Percentiles rank a stretch among this genome's conserved stretches.
phyloP scores from a whole-genome alignment of 768 basidiomycete genomes.

The Rhizopogon vinicolor region DNA sequence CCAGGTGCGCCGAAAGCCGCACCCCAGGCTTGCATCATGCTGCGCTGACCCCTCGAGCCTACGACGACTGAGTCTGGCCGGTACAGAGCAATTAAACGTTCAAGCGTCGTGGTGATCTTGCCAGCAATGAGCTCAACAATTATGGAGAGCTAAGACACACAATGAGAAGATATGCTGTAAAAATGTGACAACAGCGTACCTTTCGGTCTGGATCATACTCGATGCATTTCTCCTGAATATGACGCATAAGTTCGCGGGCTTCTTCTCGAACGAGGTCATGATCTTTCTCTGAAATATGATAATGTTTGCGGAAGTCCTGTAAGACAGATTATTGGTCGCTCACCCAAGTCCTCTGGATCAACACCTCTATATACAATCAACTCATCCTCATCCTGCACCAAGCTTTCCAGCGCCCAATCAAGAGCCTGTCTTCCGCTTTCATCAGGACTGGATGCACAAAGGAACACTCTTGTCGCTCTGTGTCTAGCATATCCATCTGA shows the following conservation, averaged over 20 bases:
- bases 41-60: conserved; percentile 74
- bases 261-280: conserved; percentile 78
- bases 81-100: conserved; percentile 89
- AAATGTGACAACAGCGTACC: conserved; percentile 32
- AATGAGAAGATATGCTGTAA: neutral
- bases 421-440: conserved; percentile 86
- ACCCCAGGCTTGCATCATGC: conserved; percentile 49
- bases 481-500: conserved; percentile 74
- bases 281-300: conserved; percentile 53
- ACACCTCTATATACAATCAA: conserved; percentile 88
- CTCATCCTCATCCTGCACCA: conserved; percentile 89
- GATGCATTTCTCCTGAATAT: conserved; percentile 75
- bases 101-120: conserved; percentile 82
- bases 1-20: conserved; percentile 46
- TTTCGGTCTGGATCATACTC: conserved; percentile 77
- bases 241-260: conserved; percentile 75
- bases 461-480: conserved; percentile 78
- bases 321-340: conserved; percentile 12
- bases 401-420: conserved; percentile 85
- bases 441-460: conserved; percentile 85
- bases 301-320: neutral
- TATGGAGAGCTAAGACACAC: conserved; percentile 60
- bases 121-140: conserved; percentile 95
- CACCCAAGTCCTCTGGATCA: conserved; percentile 81
- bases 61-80: conserved; percentile 92